Base-by-base conservation (phyloP, 805 yeast species). In the Barnettozyma vustinii region DNA sequence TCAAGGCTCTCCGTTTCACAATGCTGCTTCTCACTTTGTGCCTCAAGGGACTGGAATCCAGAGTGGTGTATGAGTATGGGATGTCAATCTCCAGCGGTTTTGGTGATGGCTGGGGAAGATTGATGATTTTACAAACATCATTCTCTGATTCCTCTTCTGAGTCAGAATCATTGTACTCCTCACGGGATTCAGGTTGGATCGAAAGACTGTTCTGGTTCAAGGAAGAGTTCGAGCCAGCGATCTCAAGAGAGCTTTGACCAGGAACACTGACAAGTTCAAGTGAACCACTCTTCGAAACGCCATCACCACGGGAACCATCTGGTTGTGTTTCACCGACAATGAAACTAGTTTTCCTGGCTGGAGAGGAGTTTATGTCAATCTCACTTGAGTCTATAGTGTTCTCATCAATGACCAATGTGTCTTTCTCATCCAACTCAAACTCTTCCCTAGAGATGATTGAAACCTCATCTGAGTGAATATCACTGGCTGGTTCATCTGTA, bases 31-130 rank as follows among this genome's bases (percentile, higher is more conserved):
- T 37, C n/a, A 16, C 20, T 23, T 43, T 43, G 21, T 41, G 33
- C 39, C 27, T 43, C 30, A 47, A 26, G 6, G 50, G 50, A 39
- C 50, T 47, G 2, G 50, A 47, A 12, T 47, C 47, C 20, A 47
- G 19, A 3, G 27, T 12, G 9, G 46, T 18, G 19, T 43, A 47
- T 12, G 46, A 25, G 25, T 21, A 47, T 40, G 50, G 50, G 25
- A 47, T 37, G n/a, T 43, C 30, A 19, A 43, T 39, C n/a, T 43
- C 23, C n/a, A 35, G 10, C 13, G 47, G 19, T 23, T 27, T 27
- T 12, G 37, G 37, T 9, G 37, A 40, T 13, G 19, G 37, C 20
- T 37, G 37, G 5, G 47, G 45, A n/a, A 43, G 26, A 20, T 36
- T 36, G 18, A 48, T 30, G 5, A 16, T 21, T 15, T 19, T 26